phyloP scores from a whole-genome alignment of 495 filamentous ascomycete genomes.

The Penicillium ochrochloron region DNA sequence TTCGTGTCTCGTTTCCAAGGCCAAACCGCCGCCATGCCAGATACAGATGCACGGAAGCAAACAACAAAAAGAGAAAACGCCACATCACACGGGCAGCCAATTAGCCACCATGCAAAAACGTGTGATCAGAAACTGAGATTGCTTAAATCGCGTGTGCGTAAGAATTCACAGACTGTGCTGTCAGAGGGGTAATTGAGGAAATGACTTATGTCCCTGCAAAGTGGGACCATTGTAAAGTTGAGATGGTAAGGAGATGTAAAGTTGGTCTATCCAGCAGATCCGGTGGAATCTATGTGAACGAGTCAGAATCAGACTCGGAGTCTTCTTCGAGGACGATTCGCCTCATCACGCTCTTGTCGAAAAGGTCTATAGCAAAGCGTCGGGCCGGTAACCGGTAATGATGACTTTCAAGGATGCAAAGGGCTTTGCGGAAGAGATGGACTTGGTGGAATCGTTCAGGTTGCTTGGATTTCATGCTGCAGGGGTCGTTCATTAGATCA shows the following conservation, averaged over 20 bases:
- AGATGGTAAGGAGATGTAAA: conserved; percentile 5
- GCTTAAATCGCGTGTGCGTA: not conserved
- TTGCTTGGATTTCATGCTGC: conserved; percentile 67
- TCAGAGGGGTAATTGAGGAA: not conserved
- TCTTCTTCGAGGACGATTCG: conserved; percentile 76
- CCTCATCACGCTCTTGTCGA: conserved; percentile 85
- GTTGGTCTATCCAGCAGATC: conserved; percentile 15
- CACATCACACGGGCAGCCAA: conserved; percentile 3
- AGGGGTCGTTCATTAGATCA: conserved; percentile 22
- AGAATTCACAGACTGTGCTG: not conserved
- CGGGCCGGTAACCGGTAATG: conserved; percentile 85
- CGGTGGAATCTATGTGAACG: conserved; percentile 34
- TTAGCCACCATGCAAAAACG: conserved; percentile 1
- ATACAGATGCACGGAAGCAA: conserved; percentile 20
- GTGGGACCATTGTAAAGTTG: not conserved
- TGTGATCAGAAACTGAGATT: not conserved
- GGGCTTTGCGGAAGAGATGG: conserved; percentile 78
- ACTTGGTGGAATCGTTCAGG: conserved; percentile 74
- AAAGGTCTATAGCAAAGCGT: conserved; percentile 88
- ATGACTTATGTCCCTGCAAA: not conserved
- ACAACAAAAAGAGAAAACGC: conserved; percentile 12
- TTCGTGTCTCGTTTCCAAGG: conserved; percentile 32
- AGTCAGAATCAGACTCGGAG: conserved; percentile 49
- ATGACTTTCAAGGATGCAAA: conserved; percentile 85
- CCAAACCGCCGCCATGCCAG: conserved; percentile 22